phyloP scores from a whole-genome alignment of 352 stramenopile species.

The Blastocystis sp. region DNA sequence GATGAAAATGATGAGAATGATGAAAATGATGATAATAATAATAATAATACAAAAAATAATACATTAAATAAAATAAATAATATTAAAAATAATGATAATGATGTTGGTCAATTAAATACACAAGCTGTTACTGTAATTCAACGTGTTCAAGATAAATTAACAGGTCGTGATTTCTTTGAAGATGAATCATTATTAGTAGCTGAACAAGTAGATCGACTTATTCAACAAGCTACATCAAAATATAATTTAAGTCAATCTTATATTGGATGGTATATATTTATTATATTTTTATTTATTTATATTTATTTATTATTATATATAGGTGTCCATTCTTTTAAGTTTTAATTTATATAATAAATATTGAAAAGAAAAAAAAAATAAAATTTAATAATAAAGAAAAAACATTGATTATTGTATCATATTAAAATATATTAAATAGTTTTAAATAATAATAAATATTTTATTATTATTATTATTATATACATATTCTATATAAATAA shows the following conservation, averaged over 20 bases:
- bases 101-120: slow-evolving; percentile 46
- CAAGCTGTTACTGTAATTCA: slow-evolving; percentile 59
- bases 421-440: too few species aligned
- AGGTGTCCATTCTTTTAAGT: slow-evolving; percentile 35
- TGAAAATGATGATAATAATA: background rate
- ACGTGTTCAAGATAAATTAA: slow-evolving; percentile 95
- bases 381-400: too few species aligned
- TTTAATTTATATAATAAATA: too few species aligned
- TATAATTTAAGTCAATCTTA: slow-evolving; percentile 97
- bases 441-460: too few species aligned
- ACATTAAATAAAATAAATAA: slow-evolving; percentile 15
- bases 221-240: slow-evolving; percentile 83
- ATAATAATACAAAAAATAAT: too few species aligned
- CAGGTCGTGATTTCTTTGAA: slow-evolving; percentile 80
- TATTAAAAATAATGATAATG: slow-evolving; percentile 19
- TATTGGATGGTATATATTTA: slow-evolving; percentile 71
- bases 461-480: too few species aligned
- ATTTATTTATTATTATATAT: slow-evolving; percentile 4
- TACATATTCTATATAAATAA: too few species aligned
- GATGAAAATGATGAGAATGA: slow-evolving; percentile 29
- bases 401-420: too few species aligned
- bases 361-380: too few species aligned
- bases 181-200: slow-evolving; percentile 51
- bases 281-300: too few species aligned
- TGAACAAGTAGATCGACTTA: slow-evolving; percentile 88